Evolutionary conservation across 805 yeast genomes (phyloP).

Genomic region (Zygotorulaspora sp.): DNA sequence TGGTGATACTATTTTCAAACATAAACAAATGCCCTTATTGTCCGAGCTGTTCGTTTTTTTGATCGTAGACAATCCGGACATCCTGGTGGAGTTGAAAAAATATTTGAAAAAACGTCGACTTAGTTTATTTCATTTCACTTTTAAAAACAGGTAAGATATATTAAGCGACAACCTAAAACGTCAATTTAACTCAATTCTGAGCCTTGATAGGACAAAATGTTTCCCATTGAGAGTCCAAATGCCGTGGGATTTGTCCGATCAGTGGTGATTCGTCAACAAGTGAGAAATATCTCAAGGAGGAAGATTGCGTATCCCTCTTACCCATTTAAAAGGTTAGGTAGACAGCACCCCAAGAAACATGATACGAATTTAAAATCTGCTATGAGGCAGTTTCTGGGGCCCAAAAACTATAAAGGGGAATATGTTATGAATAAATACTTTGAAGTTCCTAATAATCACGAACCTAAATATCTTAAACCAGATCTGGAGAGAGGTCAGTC

Average conservation of each 20-base stretch:
- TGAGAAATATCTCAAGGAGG: slow-evolving; percentile 47
- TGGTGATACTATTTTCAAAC: no score
- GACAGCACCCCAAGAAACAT: slow-evolving; percentile 39
- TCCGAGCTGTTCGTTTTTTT: background rate
- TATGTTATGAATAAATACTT: slow-evolving; percentile 72
- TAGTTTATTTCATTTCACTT: no score
- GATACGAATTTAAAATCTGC: slow-evolving; percentile 56
- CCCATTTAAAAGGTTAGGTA: slow-evolving; percentile 42
- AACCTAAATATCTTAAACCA: slow-evolving; percentile 67
- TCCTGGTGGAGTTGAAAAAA: background rate
- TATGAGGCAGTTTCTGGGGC: slow-evolving; percentile 75
- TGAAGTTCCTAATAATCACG: slow-evolving; percentile 60
- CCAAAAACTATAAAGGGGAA: slow-evolving; percentile 77
- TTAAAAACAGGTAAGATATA: no score
- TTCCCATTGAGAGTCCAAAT: slow-evolving; percentile 6
- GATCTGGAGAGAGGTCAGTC: slow-evolving; percentile 43
- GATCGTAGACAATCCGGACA: background rate
- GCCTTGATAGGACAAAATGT: no score
- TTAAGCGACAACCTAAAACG: no score
- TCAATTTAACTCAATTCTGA: no score
- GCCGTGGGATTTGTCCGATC: slow-evolving; percentile 3
- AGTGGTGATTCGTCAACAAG: slow-evolving; percentile 32
- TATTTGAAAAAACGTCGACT: no score
- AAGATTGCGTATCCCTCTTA: slow-evolving; percentile 51
- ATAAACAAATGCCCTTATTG: background rate